Conservation (phyloP, 805 yeast genomes). For the Wickerhamiella bombiphila region DNA sequence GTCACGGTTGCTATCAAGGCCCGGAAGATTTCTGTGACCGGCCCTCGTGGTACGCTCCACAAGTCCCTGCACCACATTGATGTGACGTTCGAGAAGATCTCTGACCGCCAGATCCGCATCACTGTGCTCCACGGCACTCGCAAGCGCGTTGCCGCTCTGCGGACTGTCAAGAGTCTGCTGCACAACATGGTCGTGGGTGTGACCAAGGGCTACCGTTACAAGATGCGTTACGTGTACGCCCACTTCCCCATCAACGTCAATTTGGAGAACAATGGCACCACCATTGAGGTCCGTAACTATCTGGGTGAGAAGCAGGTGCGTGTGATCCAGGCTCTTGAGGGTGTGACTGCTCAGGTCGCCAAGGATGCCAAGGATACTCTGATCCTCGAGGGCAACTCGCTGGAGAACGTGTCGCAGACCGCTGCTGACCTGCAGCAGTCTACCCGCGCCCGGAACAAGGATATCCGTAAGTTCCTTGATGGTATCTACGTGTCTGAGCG, state of each 20-base stretch:
- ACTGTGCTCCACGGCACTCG: slow-evolving; percentile 98
- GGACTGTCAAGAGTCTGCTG: slow-evolving; percentile 94
- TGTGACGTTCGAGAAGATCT: slow-evolving; percentile 73
- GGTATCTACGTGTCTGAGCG: slow-evolving; percentile 98
- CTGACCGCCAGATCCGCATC: slow-evolving; percentile 62
- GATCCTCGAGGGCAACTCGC: slow-evolving; percentile 83
- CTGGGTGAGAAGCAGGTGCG: slow-evolving; percentile 98
- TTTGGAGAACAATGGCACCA: slow-evolving; percentile 62
- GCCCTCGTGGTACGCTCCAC: slow-evolving; percentile 92
- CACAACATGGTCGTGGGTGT: slow-evolving; percentile 96
- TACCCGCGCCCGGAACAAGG: slow-evolving; percentile 99
- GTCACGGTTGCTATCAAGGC: slow-evolving; percentile 85
- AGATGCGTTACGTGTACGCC: slow-evolving; percentile 99
- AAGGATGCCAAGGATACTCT: slow-evolving; percentile 87
- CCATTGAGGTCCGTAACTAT: slow-evolving; percentile 96
- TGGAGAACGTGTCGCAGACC: slow-evolving; percentile 94
- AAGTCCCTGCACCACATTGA: slow-evolving; percentile 90
- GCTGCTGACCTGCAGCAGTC: slow-evolving; percentile 97
- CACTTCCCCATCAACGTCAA: slow-evolving; percentile 99
- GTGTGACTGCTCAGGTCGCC: slow-evolving; percentile 76
- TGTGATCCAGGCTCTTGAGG: slow-evolving; percentile 70
- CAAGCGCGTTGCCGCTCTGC: slow-evolving; percentile 98
- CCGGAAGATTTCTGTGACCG: slow-evolving; percentile 77
- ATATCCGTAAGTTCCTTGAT: slow-evolving; percentile 99
- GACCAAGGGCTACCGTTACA: slow-evolving; percentile 97